Base-by-base conservation (phyloP, 768 basidiomycete genomes). In the Boletus speciosus region DNA sequence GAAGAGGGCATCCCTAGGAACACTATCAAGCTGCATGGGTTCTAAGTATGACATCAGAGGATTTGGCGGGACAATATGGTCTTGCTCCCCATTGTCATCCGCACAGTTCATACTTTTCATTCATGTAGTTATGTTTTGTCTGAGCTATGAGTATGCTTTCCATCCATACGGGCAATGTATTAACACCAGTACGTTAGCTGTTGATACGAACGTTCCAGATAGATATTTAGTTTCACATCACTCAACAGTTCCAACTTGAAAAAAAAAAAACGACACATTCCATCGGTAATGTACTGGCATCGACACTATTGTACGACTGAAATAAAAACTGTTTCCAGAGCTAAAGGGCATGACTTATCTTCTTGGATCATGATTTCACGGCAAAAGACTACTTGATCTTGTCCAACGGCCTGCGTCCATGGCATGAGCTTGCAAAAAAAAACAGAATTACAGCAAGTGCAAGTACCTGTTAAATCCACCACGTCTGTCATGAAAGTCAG, bases 1-100 rank as follows among this genome's bases (percentile, higher is more conserved):
- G 86, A 90, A 65, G 86, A 92, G 60, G 90, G 90, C 47, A 80
- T 96, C 47, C 80, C 84, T 51, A 88, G 81, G 75, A 69, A 74
- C 62, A 86, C 82, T 51, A 90, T 93, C 78, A 93, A 91, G 76
- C 74, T 93, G 51, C 92, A 93, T 74, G 91, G 91, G 56, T 93
- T 93, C 83, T 93, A 74, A 82, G 63, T 51, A 34, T 55, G 52
- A 45, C 23, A 23, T 58, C 34, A 14, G 47, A 46, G 50, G 37
- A 52, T 44, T 15, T 11, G 19, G 43, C 21, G 25, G 43, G 50
- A 56, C 34, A 54, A 34, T 41, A 10, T 49, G 46, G 51, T 41
- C 48, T 53, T 48, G 39, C 23, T 38, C 12, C 27, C 27, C 38
- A 10, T 44, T 19, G 32, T 51, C 55, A 49, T 61, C 51, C 40